Evolutionary conservation across 331 rosid species (phyloP), one percentile per base, ranked within the genome.

Genomic region (Rosa hybrid): DNA sequence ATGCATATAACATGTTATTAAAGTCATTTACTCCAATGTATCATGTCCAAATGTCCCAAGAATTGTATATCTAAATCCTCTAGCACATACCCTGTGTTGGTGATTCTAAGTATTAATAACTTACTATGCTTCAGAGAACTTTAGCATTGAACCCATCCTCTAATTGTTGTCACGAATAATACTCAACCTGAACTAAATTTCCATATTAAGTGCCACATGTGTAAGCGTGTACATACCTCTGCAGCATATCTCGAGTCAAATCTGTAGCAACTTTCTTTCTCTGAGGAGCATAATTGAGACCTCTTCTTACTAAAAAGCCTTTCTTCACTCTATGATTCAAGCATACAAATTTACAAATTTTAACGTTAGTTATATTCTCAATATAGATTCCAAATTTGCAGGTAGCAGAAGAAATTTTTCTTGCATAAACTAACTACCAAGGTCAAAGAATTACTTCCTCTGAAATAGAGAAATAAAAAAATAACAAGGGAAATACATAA

Each of bases 181-280:
- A 17, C 68, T 3, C 25, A 74, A 14, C 39, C 39, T 39, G 70
- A 59, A 39, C 51, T 42, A 42, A 16, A 53, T 34, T 2, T 20
- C 42, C 44, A 65, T 51, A 54, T 8, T 34, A 70, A 39, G 27
- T 34, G 62, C 49, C 49, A 45, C 11, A 1, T 45, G 49, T 7
- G 1, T 9, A 45, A 45, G 76, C 13, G 8, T 4, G 21, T 23
- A 30, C 25, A 16, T 84, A 94, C 98, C 98, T 90, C 87, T 93
- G 98, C 12, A 93, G 86, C 82, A 88, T 93, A 10, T 95, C 98
- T 21, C 98, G 89, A 63, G 97, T 95, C 72, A 95, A 86, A 88
- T 95, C 96, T 27, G 99, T 90, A 68, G 87, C 97, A 70, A 87
- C 90, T 77, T 89, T 81, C 88, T 90, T 95, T 86, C 99, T 90